Evolutionary conservation across 495 filamentous ascomycete genomes (phyloP), one percentile per base, ranked within the genome.

Genomic region (Diplogelasinospora grovesii): DNA sequence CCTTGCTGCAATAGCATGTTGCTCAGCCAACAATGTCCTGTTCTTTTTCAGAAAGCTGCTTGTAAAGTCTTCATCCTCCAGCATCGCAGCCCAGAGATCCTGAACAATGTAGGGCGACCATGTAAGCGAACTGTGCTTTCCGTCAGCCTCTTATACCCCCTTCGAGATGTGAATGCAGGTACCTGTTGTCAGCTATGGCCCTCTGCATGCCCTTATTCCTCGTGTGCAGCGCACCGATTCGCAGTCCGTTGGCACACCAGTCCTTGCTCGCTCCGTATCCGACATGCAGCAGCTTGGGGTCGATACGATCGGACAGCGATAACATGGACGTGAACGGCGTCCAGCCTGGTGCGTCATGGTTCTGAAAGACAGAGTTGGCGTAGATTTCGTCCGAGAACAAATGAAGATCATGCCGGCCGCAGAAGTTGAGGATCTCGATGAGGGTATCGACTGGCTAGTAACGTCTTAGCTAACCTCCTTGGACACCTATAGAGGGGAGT

Each of bases 201-300:
- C n/a, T n/a, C n/a, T n/a, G n/a, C n/a, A 53, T 21, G 1, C 46
- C 46, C 8, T 48, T 23, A 34, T 52, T 51, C 19, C 37, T 41
- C 1, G 48, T 45, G 5, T 58, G 23, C n/a, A 70, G 29, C 21
- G 45, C 41, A 14, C 65, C 69, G 5, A 71, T 11, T 3, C 70
- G 52, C 8, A 73, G 26, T 1, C 70, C 70, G 29, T 58, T 59
- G 18, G 54, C 54, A 14, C 56, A 65, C 29, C 71, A 66, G 49
- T 73, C 62, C 38, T 73, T 74, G 43, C 48, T 56, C 30, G 62
- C 55, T 7, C 69, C 69, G 37, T 59, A 73, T 3, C 64, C 20
- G 4, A 67, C 49, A 45, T 74, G 68, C n/a, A 74, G 43, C 0
- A 48, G 46, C 16, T 42, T n/a, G 1, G 46, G 28, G 34, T 64